These are phyloP conservation scores for Waitea zeae DNA, from an alignment of 1,284 basidiomycete genomes.

Conservation along the genomic window DNA sequence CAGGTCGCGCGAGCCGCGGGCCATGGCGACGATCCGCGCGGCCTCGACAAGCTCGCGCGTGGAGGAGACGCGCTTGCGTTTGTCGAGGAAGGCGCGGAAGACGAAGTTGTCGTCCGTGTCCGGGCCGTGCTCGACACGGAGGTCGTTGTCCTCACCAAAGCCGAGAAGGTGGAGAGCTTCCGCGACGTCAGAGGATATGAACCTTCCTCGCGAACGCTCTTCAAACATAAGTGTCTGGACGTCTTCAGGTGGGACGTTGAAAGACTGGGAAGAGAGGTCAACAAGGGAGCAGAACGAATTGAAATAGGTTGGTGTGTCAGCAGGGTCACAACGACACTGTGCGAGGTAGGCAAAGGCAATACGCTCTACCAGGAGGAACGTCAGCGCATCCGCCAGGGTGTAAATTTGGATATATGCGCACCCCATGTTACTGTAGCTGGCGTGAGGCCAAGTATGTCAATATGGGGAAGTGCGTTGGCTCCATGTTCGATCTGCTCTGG, in stretches of 20 bases:
- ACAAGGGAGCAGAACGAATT: conserved; percentile 34
- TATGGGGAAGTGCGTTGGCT: no score
- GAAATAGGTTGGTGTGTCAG: conserved; percentile 41
- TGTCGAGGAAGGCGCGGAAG: no score
- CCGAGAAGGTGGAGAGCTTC: conserved; percentile 34
- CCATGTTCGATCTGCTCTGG: no score
- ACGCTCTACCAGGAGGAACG: no score
- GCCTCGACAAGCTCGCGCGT: no score
- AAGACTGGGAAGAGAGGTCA: conserved; percentile 24
- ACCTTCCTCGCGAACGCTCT: conserved; percentile 47
- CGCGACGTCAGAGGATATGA: conserved; percentile 33
- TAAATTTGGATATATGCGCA: no score
- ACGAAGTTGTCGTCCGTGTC: conserved; percentile 51
- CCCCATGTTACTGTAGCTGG: no score
- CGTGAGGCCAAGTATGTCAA: no score
- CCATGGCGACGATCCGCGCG: no score
- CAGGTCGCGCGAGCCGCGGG: no score
- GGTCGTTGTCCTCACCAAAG: conserved; percentile 39
- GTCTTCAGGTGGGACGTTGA: conserved; percentile 21
- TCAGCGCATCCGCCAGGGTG: no score
- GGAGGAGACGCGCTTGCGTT: no score
- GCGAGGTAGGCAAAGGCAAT: conserved; percentile 61
- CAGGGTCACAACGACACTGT: conserved; percentile 63
- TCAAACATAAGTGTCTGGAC: conserved; percentile 38
- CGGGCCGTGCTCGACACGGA: conserved; percentile 48